phyloP scores from a whole-genome alignment of 768 basidiomycete genomes.

The Tephrocybe sp. region DNA sequence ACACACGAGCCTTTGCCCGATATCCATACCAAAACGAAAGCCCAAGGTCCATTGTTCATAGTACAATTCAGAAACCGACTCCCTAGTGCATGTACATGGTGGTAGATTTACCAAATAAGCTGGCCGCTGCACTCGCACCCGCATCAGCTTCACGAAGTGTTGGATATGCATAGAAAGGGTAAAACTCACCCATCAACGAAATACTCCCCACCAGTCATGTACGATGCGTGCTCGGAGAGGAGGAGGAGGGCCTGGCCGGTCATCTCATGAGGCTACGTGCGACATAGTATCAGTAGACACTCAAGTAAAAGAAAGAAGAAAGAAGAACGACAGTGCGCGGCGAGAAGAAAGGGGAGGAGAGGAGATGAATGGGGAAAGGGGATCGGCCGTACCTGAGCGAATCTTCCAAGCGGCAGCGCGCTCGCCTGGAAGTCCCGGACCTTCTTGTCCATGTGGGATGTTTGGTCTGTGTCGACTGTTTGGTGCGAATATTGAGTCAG shows the following conservation, averaged over 20 bases:
- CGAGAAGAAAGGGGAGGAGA: no score
- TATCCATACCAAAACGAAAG: no score
- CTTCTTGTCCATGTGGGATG: slow-evolving; percentile 47
- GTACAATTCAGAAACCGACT: no score
- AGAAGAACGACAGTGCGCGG: neutral
- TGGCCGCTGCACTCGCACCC: slow-evolving; percentile 3
- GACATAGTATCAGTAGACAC: no score
- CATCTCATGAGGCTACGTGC: slow-evolving; percentile 60
- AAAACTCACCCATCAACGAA: slow-evolving; percentile 52
- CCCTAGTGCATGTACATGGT: no score
- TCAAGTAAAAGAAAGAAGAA: no score
- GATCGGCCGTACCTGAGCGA: slow-evolving; percentile 44
- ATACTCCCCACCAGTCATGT: slow-evolving; percentile 61
- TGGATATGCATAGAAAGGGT: neutral
- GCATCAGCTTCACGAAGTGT: no score
- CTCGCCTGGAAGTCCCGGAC: slow-evolving; percentile 49
- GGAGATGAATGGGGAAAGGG: neutral
- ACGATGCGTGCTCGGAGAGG: slow-evolving; percentile 49
- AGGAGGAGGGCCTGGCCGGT: slow-evolving; percentile 53
- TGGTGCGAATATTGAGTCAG: no score
- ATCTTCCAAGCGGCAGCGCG: slow-evolving; percentile 53
- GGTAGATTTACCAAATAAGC: slow-evolving; percentile 16
- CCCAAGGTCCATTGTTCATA: no score
- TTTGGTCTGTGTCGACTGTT: slow-evolving; percentile 61
- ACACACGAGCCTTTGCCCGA: no score